Percentiles rank a stretch among this genome's conserved stretches.
Evolutionary conservation across 139 green algal genomes (phyloP).

Genomic region (Zygnema circumcarinatum): DNA sequence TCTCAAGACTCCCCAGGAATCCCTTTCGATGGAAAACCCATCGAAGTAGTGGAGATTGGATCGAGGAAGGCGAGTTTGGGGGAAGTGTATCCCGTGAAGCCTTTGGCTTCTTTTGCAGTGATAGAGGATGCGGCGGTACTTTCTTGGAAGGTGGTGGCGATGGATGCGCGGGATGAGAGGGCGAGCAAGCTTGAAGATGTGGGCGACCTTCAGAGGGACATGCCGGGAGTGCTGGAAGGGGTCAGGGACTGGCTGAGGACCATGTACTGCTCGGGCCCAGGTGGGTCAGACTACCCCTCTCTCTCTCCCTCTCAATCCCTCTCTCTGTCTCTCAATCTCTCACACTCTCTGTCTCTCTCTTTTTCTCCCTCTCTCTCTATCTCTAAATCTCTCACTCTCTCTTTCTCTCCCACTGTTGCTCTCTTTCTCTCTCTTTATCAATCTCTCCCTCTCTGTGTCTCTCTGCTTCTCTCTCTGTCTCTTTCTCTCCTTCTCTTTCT

Average conservation of each 20-base stretch:
- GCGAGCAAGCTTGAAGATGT: constrained; percentile 22
- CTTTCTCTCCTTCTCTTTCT: too few species aligned
- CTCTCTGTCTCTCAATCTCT: too few species aligned
- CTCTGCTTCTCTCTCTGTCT: too few species aligned
- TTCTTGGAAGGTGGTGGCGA: constrained; percentile 39
- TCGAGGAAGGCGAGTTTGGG: constrained; percentile 5
- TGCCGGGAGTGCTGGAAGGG: constrained; percentile 11
- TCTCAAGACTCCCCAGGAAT: constrained; percentile 9
- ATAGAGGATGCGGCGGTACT: constrained; percentile 9
- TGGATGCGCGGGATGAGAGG: background rate
- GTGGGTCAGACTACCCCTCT: too few species aligned
- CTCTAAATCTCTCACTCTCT: too few species aligned
- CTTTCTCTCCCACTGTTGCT: too few species aligned
- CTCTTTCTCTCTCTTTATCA: too few species aligned
- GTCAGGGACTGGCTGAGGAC: constrained; percentile 37
- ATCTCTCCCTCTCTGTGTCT: too few species aligned
- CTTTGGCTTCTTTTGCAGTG: constrained; percentile 23
- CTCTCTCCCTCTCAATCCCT: too few species aligned
- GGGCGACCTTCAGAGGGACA: constrained; percentile 7
- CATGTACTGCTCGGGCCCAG: constrained; percentile 21
- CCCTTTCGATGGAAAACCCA: constrained; percentile 14
- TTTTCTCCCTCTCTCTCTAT: too few species aligned
- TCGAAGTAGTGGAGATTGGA: constrained; percentile 43
- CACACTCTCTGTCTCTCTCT: too few species aligned
- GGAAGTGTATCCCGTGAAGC: constrained; percentile 43